These are phyloP conservation scores for Naematelia aurantialba DNA, from an alignment of 768 basidiomycete species.

Conservation along the genomic window DNA sequence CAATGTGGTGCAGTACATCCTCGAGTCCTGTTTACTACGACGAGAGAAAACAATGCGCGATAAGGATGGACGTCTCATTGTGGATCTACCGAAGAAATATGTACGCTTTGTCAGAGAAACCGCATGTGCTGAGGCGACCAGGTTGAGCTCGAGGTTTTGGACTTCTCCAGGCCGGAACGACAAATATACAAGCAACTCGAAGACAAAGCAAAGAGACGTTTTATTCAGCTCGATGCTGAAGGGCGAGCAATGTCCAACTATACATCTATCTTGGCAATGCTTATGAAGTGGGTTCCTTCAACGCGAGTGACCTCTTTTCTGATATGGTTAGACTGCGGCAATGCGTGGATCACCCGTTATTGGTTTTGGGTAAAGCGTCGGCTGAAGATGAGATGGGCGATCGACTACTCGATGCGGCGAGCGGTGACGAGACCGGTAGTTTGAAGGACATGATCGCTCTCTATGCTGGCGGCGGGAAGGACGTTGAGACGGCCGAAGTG, in stretches of 20 bases:
- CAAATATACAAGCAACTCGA: conserved; percentile 88
- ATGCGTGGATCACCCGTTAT: conserved; percentile 83
- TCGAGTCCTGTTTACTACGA: conserved; percentile 79
- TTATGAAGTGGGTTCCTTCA: conserved; percentile 68
- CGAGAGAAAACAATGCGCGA: conserved; percentile 93
- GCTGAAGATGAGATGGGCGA: conserved; percentile 52
- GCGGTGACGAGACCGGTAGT: conserved; percentile 19
- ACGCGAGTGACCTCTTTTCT: background rate
- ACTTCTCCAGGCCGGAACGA: conserved; percentile 73
- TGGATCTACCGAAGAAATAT: conserved; percentile 82
- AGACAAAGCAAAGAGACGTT: conserved; percentile 69
- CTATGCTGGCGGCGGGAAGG: conserved; percentile 48
- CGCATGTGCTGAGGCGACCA: conserved; percentile 42
- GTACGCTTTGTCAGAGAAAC: conserved; percentile 50
- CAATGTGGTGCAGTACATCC: conserved; percentile 89
- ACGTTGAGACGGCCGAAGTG: conserved; percentile 46
- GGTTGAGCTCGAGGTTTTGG: conserved; percentile 69
- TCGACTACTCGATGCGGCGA: conserved; percentile 33
- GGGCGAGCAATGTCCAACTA: conserved; percentile 74
- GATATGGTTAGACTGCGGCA: conserved; percentile 66
- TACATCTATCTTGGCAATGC: conserved; percentile 68
- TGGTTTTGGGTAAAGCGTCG: conserved; percentile 61
- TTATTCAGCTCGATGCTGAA: conserved; percentile 72
- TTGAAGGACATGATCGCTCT: conserved; percentile 43
- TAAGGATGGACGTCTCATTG: conserved; percentile 76